These are phyloP conservation scores for Globisporangium splendens DNA, from an alignment of 352 stramenopile genomes.

Conservation along the genomic window DNA sequence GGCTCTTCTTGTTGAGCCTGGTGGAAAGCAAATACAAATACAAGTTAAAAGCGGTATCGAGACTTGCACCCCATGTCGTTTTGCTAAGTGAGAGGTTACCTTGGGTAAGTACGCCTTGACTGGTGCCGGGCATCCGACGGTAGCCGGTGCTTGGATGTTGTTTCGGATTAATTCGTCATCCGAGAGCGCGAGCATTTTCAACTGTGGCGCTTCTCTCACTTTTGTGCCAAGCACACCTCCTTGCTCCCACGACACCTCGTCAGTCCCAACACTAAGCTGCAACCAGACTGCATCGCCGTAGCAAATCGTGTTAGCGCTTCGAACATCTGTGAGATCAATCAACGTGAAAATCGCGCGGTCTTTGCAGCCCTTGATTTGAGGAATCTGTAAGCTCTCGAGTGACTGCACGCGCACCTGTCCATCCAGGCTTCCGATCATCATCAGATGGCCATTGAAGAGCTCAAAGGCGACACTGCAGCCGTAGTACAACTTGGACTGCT, in stretches of 20 bases:
- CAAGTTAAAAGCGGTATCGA: no score
- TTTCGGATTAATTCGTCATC: constrained; percentile 50
- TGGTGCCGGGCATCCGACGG: constrained; percentile 57
- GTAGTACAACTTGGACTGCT: constrained; percentile 55
- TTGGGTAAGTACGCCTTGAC: constrained; percentile 72
- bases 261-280: constrained; percentile 61
- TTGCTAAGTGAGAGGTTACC: constrained; percentile 21
- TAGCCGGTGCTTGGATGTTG: constrained; percentile 31
- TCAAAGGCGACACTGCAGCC: constrained; percentile 67
- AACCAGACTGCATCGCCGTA: constrained; percentile 80
- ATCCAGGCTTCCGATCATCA: constrained; percentile 65
- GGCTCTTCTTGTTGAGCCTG: constrained; percentile 2
- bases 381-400: constrained; percentile 50
- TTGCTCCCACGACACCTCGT: constrained; percentile 69
- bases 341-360: constrained; percentile 71
- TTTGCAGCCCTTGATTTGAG: constrained; percentile 45
- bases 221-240: constrained; percentile 71
- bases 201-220: constrained; percentile 65
- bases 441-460: constrained; percentile 71
- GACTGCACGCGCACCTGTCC: constrained; percentile 57
- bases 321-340: constrained; percentile 56
- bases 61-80: no score
- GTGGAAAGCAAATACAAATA: no score
- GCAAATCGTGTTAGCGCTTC: constrained; percentile 60
- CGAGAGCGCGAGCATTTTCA: constrained; percentile 55